Evolutionary conservation across 257 asterid species (phyloP).

Genomic region (Solanum virginianum): DNA sequence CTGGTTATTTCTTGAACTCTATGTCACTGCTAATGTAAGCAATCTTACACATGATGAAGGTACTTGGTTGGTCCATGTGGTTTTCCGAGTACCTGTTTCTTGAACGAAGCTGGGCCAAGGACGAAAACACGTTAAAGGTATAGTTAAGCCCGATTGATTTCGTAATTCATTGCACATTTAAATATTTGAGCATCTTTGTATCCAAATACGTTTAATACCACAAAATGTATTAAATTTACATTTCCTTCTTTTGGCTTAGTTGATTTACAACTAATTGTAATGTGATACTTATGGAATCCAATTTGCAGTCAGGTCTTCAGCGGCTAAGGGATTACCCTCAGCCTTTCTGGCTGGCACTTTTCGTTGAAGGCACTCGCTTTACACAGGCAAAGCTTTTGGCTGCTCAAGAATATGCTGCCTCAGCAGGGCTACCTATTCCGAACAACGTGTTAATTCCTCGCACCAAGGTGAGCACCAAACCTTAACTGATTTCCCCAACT

Average conservation of each 20-base stretch:
- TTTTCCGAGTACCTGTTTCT: conserved; percentile 89
- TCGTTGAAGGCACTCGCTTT: conserved; percentile 95
- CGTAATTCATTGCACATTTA: not conserved
- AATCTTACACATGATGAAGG: conserved; percentile 36
- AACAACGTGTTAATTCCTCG: conserved; percentile 91
- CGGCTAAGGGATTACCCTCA: conserved; percentile 62
- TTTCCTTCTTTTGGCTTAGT: not conserved
- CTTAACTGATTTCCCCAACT: not conserved
- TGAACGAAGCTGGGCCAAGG: conserved; percentile 95
- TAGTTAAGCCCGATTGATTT: not conserved
- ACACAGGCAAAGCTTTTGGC: conserved; percentile 91
- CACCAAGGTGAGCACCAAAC: conserved; percentile 50
- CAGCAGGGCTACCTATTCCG: conserved; percentile 70
- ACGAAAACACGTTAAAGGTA: conserved; percentile 87
- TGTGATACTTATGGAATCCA: not conserved
- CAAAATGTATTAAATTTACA: not conserved
- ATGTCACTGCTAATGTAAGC: not conserved
- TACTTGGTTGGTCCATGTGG: conserved; percentile 99
- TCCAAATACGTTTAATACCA: not conserved
- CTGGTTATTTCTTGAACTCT: not conserved
- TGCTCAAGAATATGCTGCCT: conserved; percentile 90
- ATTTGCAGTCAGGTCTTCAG: conserved; percentile 61
- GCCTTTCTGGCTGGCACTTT: conserved; percentile 93
- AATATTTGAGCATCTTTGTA: not conserved
- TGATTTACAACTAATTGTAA: not conserved